Conservation (phyloP, 208 protist species). For the Trypanosoma vivax region DNA sequence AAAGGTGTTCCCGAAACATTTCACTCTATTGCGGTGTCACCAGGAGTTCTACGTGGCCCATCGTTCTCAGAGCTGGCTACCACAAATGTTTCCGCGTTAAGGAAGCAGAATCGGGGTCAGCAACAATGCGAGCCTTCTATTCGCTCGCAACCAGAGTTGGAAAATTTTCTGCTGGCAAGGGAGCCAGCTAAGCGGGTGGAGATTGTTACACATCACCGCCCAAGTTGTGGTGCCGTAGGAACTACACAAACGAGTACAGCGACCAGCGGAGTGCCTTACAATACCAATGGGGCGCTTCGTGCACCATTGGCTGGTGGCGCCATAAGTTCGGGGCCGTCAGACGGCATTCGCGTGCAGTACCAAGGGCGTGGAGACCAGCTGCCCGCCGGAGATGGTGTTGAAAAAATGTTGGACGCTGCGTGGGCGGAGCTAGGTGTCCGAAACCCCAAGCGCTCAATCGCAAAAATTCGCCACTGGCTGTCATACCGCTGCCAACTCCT, state of each 20-base stretch:
- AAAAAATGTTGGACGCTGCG: slow-evolving; percentile 20
- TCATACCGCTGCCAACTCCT: slow-evolving; percentile 44
- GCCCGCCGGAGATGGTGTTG: neutral
- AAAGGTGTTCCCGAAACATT: no score
- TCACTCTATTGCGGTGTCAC: no score
- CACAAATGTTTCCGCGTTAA: neutral
- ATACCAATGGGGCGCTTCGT: no score
- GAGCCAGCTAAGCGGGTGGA: slow-evolving; percentile 2
- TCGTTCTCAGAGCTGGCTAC: no score
- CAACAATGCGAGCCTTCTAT: slow-evolving; percentile 27
- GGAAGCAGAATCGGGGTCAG: neutral
- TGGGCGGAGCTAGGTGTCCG: slow-evolving; percentile 46
- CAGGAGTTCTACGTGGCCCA: no score
- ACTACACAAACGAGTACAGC: neutral
- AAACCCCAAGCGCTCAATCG: slow-evolving; percentile 38
- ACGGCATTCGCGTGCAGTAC: slow-evolving; percentile 27
- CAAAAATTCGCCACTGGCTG: slow-evolving; percentile 52
- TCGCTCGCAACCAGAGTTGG: slow-evolving; percentile 28
- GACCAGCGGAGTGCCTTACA: slow-evolving; percentile 1
- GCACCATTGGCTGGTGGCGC: slow-evolving; percentile 2
- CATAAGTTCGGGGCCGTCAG: neutral
- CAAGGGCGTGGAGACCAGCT: slow-evolving; percentile 4
- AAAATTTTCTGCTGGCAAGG: slow-evolving; percentile 28
- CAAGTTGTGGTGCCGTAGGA: neutral
- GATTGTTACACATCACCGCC: neutral